Evolutionary conservation across 2,329 filamentous ascomycete genomes (phyloP).

Genomic region (Apiospora aurea): DNA sequence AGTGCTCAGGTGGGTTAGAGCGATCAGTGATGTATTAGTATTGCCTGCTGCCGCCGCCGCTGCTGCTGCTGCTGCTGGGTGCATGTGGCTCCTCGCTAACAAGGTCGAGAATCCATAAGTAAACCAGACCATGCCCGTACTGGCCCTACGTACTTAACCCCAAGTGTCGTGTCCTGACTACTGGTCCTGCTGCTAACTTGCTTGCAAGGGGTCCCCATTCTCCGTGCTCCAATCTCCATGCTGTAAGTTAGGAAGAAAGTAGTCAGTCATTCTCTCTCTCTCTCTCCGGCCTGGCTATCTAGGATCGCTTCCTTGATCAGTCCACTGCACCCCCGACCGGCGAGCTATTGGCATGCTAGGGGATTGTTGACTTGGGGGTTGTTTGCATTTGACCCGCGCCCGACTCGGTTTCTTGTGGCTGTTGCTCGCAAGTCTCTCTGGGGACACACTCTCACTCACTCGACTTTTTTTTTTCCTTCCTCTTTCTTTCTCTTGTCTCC

Average conservation of each 20-base stretch:
- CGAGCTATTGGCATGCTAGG: conserved; percentile 13
- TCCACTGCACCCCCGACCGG: conserved; percentile 1
- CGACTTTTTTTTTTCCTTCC: neutral
- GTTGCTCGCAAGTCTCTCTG: neutral
- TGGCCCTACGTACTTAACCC: neutral
- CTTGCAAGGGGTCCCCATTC: neutral
- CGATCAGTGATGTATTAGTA: neutral
- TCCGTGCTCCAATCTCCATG: neutral
- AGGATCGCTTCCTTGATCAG: neutral
- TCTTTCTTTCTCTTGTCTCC: neutral
- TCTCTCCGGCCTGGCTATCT: neutral
- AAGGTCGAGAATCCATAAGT: neutral
- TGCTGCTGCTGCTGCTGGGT: neutral
- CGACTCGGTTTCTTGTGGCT: neutral
- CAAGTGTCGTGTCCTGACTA: neutral
- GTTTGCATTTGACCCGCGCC: conserved; percentile 11
- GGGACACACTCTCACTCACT: neutral
- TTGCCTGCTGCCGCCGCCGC: no score
- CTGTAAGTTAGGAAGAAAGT: neutral
- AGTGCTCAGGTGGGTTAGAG: conserved; percentile 14
- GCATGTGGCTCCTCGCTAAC: no score
- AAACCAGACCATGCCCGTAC: neutral
- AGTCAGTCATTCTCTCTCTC: no score
- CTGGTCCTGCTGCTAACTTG: neutral
- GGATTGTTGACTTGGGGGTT: neutral